Evolutionary conservation across 1,139 yeast species (phyloP), one percentile per base, ranked within the genome.

Genomic region (Protomyces gravidus): DNA sequence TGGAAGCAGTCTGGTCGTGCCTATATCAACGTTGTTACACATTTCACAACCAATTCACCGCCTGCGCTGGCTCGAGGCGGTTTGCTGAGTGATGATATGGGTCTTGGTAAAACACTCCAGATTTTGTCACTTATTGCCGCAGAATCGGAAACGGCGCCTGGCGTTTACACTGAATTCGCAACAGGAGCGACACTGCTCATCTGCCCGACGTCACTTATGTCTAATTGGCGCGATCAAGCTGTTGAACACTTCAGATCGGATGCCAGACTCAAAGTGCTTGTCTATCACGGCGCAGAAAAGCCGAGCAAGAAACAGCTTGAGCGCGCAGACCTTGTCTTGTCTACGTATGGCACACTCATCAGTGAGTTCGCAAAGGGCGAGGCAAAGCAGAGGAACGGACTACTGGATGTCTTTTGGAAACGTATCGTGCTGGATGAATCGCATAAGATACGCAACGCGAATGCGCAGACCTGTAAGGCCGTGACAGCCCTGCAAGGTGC

Each of bases 21-120:
- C 6, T 63, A 58, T 27, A 45, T 33, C 30, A 62, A 63, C 51
- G 39, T 39, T 27, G 56, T 62, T 40, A 62, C 63, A n/a, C 55
- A 51, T 9, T 47, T 39, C 19, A 36, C 46, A 17, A 49, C 60
- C 17, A 49, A 45, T 15, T 28, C 36, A 4, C 19, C 42, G 6
- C 64, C 65, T 9, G 19, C 11, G 9, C 50, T 63, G 27, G 45
- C 57, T 27, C 62, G 63, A 42, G 97, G 98, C 25, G 98, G 98
- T 0, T 86, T 90, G 17, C 74, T 90, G 13, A 95, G 97, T 0
- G 97, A 90, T 72, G 97, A 90, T 69, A 90, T 90, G 97, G 97
- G 97, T 0, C 76, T 90, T 5, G 97, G 97, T 48, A 90, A 90
- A 69, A 90, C 97, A 0, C 86, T 90, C 21, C 86, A 96, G 0